Evolutionary conservation across 2,329 filamentous ascomycete species (phyloP).

Genomic region (Colletotrichum nymphaeae): DNA sequence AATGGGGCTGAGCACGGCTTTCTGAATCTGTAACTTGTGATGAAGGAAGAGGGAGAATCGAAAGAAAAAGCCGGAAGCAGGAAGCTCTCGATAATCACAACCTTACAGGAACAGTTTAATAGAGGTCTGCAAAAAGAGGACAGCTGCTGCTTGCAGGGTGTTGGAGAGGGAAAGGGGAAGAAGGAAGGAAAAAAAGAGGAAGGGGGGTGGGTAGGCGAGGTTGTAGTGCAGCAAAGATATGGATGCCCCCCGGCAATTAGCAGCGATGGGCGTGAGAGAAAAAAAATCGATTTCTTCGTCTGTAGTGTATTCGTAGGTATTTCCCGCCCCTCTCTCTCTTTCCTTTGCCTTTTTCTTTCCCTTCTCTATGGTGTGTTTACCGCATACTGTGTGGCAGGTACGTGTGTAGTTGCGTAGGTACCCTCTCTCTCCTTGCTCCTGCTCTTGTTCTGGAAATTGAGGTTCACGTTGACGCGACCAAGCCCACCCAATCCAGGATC

Average conservation of each 20-base stretch:
- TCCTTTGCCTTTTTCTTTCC: neutral
- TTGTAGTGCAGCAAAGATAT: conserved; percentile 20
- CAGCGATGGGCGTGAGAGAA: neutral
- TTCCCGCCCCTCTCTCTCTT: neutral
- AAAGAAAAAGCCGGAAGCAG: neutral
- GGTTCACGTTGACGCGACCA: conserved; percentile 34
- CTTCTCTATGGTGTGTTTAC: neutral
- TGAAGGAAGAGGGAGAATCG: conserved; percentile 12
- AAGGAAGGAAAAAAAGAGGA: conserved; percentile 12
- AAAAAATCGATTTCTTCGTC: conserved; percentile 7
- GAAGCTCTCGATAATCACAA: neutral
- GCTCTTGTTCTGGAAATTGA: conserved; percentile 33
- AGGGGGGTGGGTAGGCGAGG: conserved; percentile 12
- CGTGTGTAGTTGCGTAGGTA: neutral
- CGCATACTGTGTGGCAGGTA: neutral
- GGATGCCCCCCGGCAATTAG: conserved; percentile 25
- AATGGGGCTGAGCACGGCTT: conserved; percentile 23
- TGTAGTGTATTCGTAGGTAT: neutral
- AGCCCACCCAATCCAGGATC: conserved; percentile 31
- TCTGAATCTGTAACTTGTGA: conserved; percentile 8
- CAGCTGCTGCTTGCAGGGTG: neutral
- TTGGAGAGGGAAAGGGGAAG: conserved; percentile 11
- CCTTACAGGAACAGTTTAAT: conserved; percentile 23
- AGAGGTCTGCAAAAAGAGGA: conserved; percentile 12
- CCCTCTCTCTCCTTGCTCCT: conserved; percentile 1